phyloP scores from a whole-genome alignment of 306 rosid species.

The Castanospermum australe region DNA sequence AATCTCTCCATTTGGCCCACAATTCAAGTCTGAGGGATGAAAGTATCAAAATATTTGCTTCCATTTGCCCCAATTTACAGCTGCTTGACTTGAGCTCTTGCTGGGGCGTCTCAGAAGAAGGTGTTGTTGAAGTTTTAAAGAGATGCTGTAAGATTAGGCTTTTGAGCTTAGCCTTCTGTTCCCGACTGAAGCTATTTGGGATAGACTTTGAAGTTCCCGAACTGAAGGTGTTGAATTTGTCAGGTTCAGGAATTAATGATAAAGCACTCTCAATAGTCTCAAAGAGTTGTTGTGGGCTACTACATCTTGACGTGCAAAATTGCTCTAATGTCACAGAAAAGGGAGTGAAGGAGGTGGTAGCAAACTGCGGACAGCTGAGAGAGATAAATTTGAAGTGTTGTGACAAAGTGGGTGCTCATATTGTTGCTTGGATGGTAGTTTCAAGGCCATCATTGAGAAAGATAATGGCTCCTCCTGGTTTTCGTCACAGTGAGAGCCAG shows the following conservation, averaged over 20 bases:
- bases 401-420: constrained; percentile 22
- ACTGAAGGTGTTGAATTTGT: constrained; percentile 39
- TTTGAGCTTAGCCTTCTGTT: constrained; percentile 30
- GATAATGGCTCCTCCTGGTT: constrained; percentile 42
- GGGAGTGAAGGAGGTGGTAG: constrained; percentile 60
- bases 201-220: constrained; percentile 40
- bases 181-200: constrained; percentile 11
- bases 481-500: constrained; percentile 29
- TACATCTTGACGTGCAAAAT: constrained; percentile 31
- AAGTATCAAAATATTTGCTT: constrained; percentile 29
- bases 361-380: constrained; percentile 50
- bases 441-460: constrained; percentile 55
- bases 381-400: constrained; percentile 55
- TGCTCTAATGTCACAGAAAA: constrained; percentile 47
- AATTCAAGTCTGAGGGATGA: constrained; percentile 23
- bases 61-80: constrained; percentile 50
- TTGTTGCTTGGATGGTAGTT: constrained; percentile 66
- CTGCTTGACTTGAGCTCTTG: constrained; percentile 48
- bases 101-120: constrained; percentile 35
- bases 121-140: constrained; percentile 40
- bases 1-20: constrained; percentile 42
- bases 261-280: constrained; percentile 44
- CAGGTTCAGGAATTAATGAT: constrained; percentile 34
- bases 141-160: constrained; percentile 46
- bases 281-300: constrained; percentile 41